Percentiles rank a stretch among this genome's conserved stretches.
phyloP scores from a whole-genome alignment of 176 grass and related monocot genomes.

The Bothriochloa decipiens region DNA sequence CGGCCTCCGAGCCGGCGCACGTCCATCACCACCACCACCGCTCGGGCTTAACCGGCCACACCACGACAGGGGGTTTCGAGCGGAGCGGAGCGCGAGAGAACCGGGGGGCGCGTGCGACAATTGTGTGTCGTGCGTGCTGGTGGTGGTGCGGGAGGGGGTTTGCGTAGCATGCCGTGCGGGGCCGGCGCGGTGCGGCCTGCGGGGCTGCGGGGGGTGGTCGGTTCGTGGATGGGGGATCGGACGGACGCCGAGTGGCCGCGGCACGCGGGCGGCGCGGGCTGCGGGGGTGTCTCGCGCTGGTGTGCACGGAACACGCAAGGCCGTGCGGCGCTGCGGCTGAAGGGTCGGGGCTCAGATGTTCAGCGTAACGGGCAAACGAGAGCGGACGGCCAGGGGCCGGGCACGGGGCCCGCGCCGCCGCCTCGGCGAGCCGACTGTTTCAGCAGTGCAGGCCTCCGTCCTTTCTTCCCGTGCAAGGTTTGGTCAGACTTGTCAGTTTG shows the following conservation, averaged over 20 bases:
- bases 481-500: conserved; percentile 15
- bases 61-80: not conserved
- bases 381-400: not conserved
- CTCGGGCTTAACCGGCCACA: not conserved
- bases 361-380: conserved; percentile 28
- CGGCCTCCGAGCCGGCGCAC: conserved; percentile 38
- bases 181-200: not conserved
- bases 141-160: not conserved
- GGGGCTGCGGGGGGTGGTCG: not conserved
- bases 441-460: no score
- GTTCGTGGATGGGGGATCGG: not conserved
- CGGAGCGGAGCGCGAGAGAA: not conserved
- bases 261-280: no score
- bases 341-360: conserved; percentile 20
- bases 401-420: conserved; percentile 31
- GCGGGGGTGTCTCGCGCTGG: not conserved
- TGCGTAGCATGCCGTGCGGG: conserved; percentile 24
- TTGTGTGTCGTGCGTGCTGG: not conserved
- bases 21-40: conserved; percentile 21
- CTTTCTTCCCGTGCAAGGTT: no score
- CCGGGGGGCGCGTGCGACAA: not conserved
- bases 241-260: not conserved
- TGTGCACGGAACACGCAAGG: conserved; percentile 42
- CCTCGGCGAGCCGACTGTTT: conserved; percentile 7
- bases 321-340: not conserved